Evolutionary conservation across 768 basidiomycete species (phyloP).

Genomic region (Tylopilus plumbeoviolaceoides): DNA sequence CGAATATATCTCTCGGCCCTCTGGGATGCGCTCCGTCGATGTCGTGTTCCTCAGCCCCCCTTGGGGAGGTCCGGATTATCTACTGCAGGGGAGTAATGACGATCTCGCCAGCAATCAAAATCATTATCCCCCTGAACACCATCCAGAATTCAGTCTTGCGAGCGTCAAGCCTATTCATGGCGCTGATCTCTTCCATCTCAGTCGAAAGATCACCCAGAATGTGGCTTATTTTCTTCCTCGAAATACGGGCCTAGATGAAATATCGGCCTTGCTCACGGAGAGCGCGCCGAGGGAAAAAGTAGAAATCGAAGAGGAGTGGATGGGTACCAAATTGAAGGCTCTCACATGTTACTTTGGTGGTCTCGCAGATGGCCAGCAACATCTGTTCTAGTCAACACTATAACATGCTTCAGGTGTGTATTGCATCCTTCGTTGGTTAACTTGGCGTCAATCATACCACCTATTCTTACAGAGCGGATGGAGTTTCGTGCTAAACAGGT

Average conservation of each 20-base stretch:
- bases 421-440: no score
- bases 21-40: slow-evolving; percentile 57
- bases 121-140: slow-evolving; percentile 18
- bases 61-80: slow-evolving; percentile 87
- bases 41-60: slow-evolving; percentile 93
- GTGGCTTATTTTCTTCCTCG: slow-evolving; percentile 89
- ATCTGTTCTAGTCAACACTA: slow-evolving; percentile 40
- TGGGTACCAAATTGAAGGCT: slow-evolving; percentile 89
- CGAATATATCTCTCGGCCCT: slow-evolving; percentile 37
- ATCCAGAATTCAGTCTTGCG: slow-evolving; percentile 64
- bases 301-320: slow-evolving; percentile 97
- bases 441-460: no score
- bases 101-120: not conserved
- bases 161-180: slow-evolving; percentile 80
- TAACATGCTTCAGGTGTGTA: not conserved
- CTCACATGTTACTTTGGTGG: slow-evolving; percentile 94
- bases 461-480: no score
- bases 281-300: slow-evolving; percentile 46
- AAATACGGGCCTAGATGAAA: slow-evolving; percentile 71
- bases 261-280: slow-evolving; percentile 47
- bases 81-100: slow-evolving; percentile 27
- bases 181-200: slow-evolving; percentile 71
- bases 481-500: no score
- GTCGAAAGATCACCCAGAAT: slow-evolving; percentile 69
- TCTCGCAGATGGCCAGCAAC: slow-evolving; percentile 63